Base-by-base conservation (phyloP, 2,329 filamentous ascomycete species). In the Lomentospora prolificans region DNA sequence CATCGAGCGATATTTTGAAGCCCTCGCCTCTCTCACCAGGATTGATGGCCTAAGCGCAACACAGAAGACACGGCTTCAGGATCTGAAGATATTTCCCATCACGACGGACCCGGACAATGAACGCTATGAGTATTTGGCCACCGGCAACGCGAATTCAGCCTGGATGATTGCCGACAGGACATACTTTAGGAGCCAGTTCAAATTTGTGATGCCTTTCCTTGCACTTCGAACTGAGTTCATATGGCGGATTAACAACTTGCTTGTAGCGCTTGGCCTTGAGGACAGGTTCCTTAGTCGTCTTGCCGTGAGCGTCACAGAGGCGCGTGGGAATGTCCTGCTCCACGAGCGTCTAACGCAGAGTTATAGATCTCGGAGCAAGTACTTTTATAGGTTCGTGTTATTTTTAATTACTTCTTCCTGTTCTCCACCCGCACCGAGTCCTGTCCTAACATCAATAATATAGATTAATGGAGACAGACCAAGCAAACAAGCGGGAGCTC, bases 121-220 rank as follows among this genome's bases (percentile, higher is more conserved):
- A 9, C 39, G 17, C 10, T 50, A 51, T 27, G 10, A 51, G 24
- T 50, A 25, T 8, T 28, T 58, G n/a, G 24, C 52, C 3, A 46
- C 57, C 7, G 30, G 41, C 4, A 14, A 48, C 4, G 24, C 36
- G 25, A 52, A 51, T 39, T 50, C 27, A 14, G 39, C 39, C 14
- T 58, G 53, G 57, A 41, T 58, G n/a, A 58, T 58, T 12, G 57
- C 57, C 5, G 57, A 58, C 30, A 53, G 57, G 28, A 50, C 50
- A 25, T 12, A 53, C 25, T 33, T 56, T 3, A 44, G 50, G 33
- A 22, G 14, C 4, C 50, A 56, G 9, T 58, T 58, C 19, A 39
- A 44, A 19, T 12, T 19, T 9, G n/a, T 56, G 3, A 8, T 58
- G n/a, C 54, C 57, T 3, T 17, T 58, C 3, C 50, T 56, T 19